A percentile compares a stretch with the other conserved stretches of the same genome.
Evolutionary conservation across 1,139 yeast species (phyloP).

Genomic region (Yamadazyma mexicana): DNA sequence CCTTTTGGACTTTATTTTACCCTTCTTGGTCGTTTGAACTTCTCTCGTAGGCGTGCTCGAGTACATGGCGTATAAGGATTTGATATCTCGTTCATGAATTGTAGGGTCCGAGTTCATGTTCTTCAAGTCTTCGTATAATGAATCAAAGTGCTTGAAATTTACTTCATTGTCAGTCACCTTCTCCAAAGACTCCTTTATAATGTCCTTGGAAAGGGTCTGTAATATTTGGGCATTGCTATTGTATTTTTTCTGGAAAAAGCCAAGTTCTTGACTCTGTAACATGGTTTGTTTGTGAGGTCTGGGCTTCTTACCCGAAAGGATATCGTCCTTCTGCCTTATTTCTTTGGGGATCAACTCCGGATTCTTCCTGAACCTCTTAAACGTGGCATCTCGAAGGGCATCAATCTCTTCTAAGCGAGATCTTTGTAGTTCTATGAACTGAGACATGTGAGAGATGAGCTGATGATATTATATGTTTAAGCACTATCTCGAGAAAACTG

Average conservation of each 20-base stretch:
- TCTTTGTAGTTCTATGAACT: conserved; percentile 38
- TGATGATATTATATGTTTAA: neutral
- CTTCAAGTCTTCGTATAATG: conserved; percentile 32
- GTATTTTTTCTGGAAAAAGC: conserved; percentile 51
- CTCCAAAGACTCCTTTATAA: conserved; percentile 20
- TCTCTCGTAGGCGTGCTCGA: conserved; percentile 27
- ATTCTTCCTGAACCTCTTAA: conserved; percentile 32
- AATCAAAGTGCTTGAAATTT: conserved; percentile 45
- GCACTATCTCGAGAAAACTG: neutral
- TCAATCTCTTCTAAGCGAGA: conserved; percentile 39
- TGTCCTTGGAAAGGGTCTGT: conserved; percentile 3
- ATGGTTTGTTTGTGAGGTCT: conserved; percentile 46
- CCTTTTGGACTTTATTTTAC: conserved; percentile 30
- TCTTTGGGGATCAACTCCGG: conserved; percentile 19
- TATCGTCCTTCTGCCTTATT: conserved; percentile 13
- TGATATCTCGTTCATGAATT: conserved; percentile 29
- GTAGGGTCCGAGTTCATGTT: conserved; percentile 18
- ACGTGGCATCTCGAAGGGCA: conserved; percentile 31
- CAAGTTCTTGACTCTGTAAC: conserved; percentile 69
- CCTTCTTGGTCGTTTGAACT: conserved; percentile 19
- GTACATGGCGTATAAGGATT: conserved; percentile 35
- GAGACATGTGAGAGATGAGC: conserved; percentile 22
- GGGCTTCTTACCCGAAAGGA: conserved; percentile 21
- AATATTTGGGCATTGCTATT: conserved; percentile 12
- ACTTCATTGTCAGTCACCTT: conserved; percentile 26